Evolutionary conservation across 2,329 filamentous ascomycete genomes (phyloP).

Genomic region (Venturia oleaginea): DNA sequence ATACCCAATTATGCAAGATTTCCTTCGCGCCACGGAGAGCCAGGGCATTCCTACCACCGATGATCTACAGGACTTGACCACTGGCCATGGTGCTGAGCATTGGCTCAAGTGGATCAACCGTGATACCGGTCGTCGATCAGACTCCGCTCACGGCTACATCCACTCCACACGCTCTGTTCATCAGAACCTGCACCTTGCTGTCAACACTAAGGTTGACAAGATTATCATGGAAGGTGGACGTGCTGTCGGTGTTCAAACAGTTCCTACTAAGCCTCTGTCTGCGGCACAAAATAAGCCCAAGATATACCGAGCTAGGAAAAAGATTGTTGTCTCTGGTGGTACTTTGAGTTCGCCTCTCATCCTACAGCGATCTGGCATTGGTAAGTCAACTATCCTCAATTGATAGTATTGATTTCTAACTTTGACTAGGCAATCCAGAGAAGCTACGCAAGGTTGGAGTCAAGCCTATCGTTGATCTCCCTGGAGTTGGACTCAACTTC

Average conservation of each 20-base stretch:
- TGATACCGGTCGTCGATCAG: slow-evolving; percentile 60
- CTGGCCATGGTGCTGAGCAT: slow-evolving; percentile 63
- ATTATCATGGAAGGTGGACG: slow-evolving; percentile 63
- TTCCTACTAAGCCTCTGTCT: slow-evolving; percentile 60
- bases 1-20: slow-evolving; percentile 75
- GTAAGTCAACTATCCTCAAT: slow-evolving; percentile 8
- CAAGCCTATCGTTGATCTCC: slow-evolving; percentile 60
- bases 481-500: slow-evolving; percentile 67
- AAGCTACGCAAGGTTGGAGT: slow-evolving; percentile 62
- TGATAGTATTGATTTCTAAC: slow-evolving; percentile 12
- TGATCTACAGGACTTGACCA: slow-evolving; percentile 63
- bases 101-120: slow-evolving; percentile 82
- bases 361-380: slow-evolving; percentile 66
- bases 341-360: slow-evolving; percentile 67
- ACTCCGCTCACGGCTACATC: slow-evolving; percentile 69
- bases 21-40: slow-evolving; percentile 61
- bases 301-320: slow-evolving; percentile 60
- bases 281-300: slow-evolving; percentile 43
- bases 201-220: slow-evolving; percentile 72
- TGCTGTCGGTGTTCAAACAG: slow-evolving; percentile 62
- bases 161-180: slow-evolving; percentile 65
- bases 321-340: slow-evolving; percentile 64
- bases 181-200: slow-evolving; percentile 61
- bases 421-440: slow-evolving; percentile 47
- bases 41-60: slow-evolving; percentile 69